phyloP scores from a whole-genome alignment of 148 eudicot genomes.

The Oxyria digyna region DNA sequence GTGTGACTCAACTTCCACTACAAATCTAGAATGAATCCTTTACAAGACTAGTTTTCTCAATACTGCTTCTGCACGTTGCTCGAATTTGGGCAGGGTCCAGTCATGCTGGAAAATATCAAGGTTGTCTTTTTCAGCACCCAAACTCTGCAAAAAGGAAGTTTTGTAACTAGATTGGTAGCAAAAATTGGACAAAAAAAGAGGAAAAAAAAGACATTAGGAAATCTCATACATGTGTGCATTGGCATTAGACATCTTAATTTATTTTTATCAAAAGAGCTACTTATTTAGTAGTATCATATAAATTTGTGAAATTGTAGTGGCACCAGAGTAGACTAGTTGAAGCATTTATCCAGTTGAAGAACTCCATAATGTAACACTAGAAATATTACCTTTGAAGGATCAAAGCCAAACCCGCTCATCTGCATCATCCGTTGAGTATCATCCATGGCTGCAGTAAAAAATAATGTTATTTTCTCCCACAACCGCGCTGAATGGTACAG shows the following conservation, averaged over 20 bases:
- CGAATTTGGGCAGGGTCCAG: constrained; percentile 79
- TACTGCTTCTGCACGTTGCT: constrained; percentile 91
- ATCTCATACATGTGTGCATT: not conserved
- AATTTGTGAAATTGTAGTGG: not conserved
- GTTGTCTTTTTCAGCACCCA: constrained; percentile 87
- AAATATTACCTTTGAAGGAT: constrained; percentile 53
- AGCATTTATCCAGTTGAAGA: not conserved
- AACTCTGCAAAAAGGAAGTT: constrained; percentile 36
- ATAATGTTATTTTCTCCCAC: not conserved
- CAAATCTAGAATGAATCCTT: not conserved
- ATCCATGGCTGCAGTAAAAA: constrained; percentile 62
- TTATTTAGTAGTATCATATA: too few relatives aligned
- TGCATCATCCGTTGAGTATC: constrained; percentile 99
- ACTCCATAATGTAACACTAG: not conserved
- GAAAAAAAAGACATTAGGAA: not conserved
- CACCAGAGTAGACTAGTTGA: not conserved
- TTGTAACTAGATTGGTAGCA: not conserved
- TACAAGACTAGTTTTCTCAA: constrained; percentile 45
- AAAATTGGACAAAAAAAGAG: not conserved
- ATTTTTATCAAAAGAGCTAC: too few relatives aligned
- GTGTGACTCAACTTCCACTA: not conserved
- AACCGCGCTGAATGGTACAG: not conserved
- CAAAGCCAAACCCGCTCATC: constrained; percentile 96
- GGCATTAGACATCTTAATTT: not conserved
- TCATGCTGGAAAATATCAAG: constrained; percentile 86